Conservation (phyloP, 371 early-diverging fungal species). For the Circinella umbellata region DNA sequence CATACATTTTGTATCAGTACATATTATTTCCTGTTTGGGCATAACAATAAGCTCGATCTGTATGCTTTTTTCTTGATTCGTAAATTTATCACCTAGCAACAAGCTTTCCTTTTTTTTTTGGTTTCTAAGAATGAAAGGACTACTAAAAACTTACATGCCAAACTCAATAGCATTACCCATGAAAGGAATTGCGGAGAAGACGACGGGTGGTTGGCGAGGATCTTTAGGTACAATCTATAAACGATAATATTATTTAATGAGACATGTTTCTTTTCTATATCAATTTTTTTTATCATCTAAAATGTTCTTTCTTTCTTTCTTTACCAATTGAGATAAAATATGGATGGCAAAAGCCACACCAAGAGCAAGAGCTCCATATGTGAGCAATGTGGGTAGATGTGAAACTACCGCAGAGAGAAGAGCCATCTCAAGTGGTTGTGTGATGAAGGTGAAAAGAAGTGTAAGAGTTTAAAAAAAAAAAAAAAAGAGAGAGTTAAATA, state of each 20-base stretch:
- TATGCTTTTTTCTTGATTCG: too few species aligned
- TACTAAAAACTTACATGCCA: slow-evolving; percentile 65
- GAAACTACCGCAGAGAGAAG: slow-evolving; percentile 15
- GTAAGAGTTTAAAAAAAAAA: not conserved
- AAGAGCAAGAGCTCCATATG: slow-evolving; percentile 36
- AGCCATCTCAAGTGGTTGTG: slow-evolving; percentile 13
- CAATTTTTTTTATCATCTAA: slow-evolving; percentile 7
- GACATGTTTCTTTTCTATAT: not conserved
- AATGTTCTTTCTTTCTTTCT: not conserved
- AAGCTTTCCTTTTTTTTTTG: too few species aligned
- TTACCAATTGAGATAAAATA: slow-evolving; percentile 54
- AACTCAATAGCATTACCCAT: slow-evolving; percentile 89
- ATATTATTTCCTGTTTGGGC: too few species aligned
- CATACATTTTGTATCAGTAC: too few species aligned
- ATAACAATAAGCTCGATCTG: too few species aligned
- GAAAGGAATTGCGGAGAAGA: slow-evolving; percentile 89
- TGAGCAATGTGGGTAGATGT: slow-evolving; percentile 17
- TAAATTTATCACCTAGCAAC: too few species aligned
- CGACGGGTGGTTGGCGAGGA: slow-evolving; percentile 80
- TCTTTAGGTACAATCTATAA: slow-evolving; percentile 53
- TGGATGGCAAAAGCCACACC: slow-evolving; percentile 39
- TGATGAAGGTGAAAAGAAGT: not conserved
- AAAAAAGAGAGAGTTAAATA: not conserved
- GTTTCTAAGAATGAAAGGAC: not conserved
- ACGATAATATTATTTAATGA: not conserved